Base-by-base conservation (phyloP, 371 early-diverging fungal species). In the Enterospora canceri region DNA sequence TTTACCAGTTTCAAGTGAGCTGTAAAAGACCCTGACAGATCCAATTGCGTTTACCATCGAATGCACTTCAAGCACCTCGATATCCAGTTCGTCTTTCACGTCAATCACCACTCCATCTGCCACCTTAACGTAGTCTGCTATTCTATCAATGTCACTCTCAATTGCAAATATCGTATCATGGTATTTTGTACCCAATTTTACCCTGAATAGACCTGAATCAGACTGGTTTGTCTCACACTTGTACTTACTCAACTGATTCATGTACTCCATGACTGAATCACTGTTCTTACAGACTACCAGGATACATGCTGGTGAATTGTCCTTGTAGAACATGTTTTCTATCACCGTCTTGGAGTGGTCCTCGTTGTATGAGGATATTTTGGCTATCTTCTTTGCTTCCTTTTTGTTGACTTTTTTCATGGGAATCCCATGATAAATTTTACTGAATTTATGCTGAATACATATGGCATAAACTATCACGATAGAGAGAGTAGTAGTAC, bases 21-120 rank as follows among this genome's bases (percentile, higher is more conserved):
- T 75, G 8, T 75, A 56, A 29, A 72, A 26, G 3, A 97, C 86
- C 68, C 90, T 90, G 12, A 94, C 91, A 76, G 94, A 91, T 24
- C 97, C 97, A 70, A 96, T 95, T 1, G 88, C 85, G 74, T 93
- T 94, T 32, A 95, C 82, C 63, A 97, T 85, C 76, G 91, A 93
- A 30, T 97, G 82, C 79, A 92, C 93, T 83, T 98, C 98, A 73
- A 97, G 94, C 0, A 94, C 94, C 85, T 94, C 95, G 92, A 93
- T 94, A 80, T 95, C 95, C 79, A 97, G 89, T 76, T 88, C 92
- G 26, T 63, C 93, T 76, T 96, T 92, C 67, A 97, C 88, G 74
- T 88, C 81, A 61, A 98, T 81, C 35, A 98, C 83, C 1, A 95
- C 90, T 62, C 96, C 76, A 81, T 98, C 98, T 0, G 92, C 91